Conservation (phyloP, 163 green algal species). For the Dunaliella salina region DNA sequence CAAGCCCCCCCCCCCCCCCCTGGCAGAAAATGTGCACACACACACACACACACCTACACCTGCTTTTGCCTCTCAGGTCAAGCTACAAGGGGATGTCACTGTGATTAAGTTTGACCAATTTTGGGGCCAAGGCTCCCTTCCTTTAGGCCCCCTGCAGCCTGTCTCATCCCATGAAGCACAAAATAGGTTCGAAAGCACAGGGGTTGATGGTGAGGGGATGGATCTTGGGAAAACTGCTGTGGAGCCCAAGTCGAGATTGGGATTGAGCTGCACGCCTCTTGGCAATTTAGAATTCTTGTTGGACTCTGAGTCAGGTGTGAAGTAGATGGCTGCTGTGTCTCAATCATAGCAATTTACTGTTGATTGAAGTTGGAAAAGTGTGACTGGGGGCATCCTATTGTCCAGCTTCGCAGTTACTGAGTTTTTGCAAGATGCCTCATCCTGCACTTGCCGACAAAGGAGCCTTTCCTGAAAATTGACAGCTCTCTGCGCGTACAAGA, state of each 20-base stretch:
- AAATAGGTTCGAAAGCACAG: neutral
- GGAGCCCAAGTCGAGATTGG: neutral
- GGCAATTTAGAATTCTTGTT: conserved; percentile 40
- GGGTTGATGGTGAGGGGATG: neutral
- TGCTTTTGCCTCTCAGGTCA: conserved; percentile 15
- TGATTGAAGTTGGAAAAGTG: no score
- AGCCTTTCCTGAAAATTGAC: no score
- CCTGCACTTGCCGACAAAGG: no score
- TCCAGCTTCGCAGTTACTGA: no score
- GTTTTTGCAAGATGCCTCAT: no score
- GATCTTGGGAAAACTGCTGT: neutral
- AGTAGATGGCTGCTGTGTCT: no score
- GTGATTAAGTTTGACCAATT: conserved; percentile 39
- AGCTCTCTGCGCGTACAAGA: no score
- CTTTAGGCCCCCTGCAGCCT: conserved; percentile 4
- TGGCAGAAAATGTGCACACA: no score
- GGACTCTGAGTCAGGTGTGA: conserved; percentile 9
- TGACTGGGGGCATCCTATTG: no score
- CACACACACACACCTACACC: no score
- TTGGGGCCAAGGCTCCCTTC: conserved; percentile 31
- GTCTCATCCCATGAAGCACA: neutral
- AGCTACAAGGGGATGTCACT: conserved; percentile 14
- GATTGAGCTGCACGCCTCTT: conserved; percentile 14
- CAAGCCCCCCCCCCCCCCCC: no score
- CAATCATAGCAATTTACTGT: no score